phyloP scores from a whole-genome alignment of 257 asterid species.

The Euphrasia confusa region DNA sequence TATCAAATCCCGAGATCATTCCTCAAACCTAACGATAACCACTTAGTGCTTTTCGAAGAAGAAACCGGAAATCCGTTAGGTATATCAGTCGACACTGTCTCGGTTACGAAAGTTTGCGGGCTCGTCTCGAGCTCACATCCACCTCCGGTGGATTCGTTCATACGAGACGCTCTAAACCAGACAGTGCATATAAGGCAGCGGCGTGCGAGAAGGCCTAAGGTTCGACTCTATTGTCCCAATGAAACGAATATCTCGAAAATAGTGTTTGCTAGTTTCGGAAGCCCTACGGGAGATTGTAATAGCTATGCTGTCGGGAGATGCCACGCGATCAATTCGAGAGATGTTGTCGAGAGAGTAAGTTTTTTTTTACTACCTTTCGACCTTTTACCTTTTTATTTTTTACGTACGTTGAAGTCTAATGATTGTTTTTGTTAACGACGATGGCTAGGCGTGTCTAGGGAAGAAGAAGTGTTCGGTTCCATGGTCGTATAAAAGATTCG shows the following conservation, averaged over 20 bases:
- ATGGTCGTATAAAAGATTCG: slow-evolving; percentile 35
- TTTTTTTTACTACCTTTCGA: neutral
- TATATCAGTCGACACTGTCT: slow-evolving; percentile 55
- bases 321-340: slow-evolving; percentile 46
- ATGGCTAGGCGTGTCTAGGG: slow-evolving; percentile 55
- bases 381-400: neutral
- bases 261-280: slow-evolving; percentile 43
- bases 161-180: slow-evolving; percentile 12
- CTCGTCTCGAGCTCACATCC: slow-evolving; percentile 36
- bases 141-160: slow-evolving; percentile 29
- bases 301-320: slow-evolving; percentile 43
- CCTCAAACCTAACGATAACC: slow-evolving; percentile 54
- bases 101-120: slow-evolving; percentile 48
- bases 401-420: neutral
- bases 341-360: slow-evolving; percentile 50
- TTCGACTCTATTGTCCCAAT: slow-evolving; percentile 43
- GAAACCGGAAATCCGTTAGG: slow-evolving; percentile 65
- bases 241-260: slow-evolving; percentile 29
- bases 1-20: slow-evolving; percentile 81
- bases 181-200: slow-evolving; percentile 14
- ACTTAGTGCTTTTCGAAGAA: slow-evolving; percentile 70
- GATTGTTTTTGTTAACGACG: neutral
- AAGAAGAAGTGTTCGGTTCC: slow-evolving; percentile 44
- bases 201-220: slow-evolving; percentile 30
- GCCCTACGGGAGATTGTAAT: slow-evolving; percentile 44